These are phyloP conservation scores for Solanum sparsipilum DNA, from an alignment of 257 asterid species.

Conservation along the genomic window DNA sequence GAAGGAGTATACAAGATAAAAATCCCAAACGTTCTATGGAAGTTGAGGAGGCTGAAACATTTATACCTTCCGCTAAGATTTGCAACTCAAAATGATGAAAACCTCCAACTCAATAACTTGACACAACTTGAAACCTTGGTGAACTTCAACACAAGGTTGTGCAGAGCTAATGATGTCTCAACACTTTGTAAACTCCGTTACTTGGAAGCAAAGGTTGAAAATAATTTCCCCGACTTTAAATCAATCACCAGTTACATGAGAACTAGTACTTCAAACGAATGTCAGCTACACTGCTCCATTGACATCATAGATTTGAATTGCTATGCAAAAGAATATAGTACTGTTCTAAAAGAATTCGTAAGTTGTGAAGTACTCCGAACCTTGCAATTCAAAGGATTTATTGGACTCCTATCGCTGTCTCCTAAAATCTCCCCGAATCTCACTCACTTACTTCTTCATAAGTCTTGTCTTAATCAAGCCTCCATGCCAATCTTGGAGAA, in stretches of 20 bases:
- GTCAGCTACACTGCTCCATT: constrained; percentile 17
- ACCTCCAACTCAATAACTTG: constrained; percentile 16
- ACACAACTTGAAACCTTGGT: constrained; percentile 24
- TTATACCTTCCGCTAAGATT: constrained; percentile 30
- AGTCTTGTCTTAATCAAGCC: constrained; percentile 16
- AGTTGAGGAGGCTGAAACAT: constrained; percentile 19
- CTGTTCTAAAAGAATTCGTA: constrained; percentile 12
- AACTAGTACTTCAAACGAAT: constrained; percentile 17
- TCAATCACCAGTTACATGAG: constrained; percentile 26
- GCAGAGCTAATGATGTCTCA: constrained; percentile 16
- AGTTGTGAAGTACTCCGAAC: constrained; percentile 20
- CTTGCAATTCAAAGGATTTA: constrained; percentile 13
- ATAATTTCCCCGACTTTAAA: constrained; percentile 15
- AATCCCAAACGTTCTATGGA: constrained; percentile 29
- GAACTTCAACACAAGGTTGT: constrained; percentile 28
- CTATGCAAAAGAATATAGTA: constrained; percentile 15
- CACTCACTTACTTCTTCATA: constrained; percentile 25
- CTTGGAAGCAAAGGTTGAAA: constrained; percentile 20
- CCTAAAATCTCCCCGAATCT: constrained; percentile 25
- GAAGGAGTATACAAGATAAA: background rate
- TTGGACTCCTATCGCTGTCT: constrained; percentile 17
- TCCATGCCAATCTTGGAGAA: constrained; percentile 32
- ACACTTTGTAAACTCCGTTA: constrained; percentile 22
- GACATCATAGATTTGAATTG: constrained; percentile 15
- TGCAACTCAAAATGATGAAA: constrained; percentile 4